Evolutionary conservation across 352 stramenopile species (phyloP), one percentile per base, ranked within the genome.

Genomic region (Phytophthora boehmeriae): DNA sequence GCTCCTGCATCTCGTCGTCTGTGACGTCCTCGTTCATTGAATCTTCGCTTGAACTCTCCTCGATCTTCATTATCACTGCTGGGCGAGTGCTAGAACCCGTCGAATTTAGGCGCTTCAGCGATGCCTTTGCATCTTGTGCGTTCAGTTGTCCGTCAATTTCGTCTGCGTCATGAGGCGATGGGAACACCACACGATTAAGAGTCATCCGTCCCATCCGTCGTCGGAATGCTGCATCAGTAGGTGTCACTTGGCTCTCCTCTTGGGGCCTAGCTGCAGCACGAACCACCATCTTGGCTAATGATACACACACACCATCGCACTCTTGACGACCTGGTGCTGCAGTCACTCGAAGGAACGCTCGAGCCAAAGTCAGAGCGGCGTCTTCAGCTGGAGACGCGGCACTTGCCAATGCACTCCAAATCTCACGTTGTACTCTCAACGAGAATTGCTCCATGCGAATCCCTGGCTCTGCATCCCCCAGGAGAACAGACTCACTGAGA

Each of bases 331-430:
- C 46, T 10, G 48, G 17, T 19, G 25, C 42, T 22, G 30, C 45
- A 44, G 56, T 48, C 20, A 69, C 57, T 46, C 23, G 42, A 47
- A 78, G 48, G 44, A 71, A 78, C 9, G 51, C 49, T 25, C 50
- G 51, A 19, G 66, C 73, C 28, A 81, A 47, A 17, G 17, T 25
- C 46, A 50, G 54, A 23, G 42, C 52, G 13, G n/a, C 55, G 5
- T 46, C 32, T 42, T 54, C 20, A n/a, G 25, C 44, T 1, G 51
- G 50, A 41, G 55, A 63, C 19, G 58, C 66, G 27, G 53, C 36
- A 25, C 68, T 78, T 10, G 73, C 71, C 22, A 90, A 57, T 28
- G 77, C 76, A 38, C 78, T 88, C 80, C 78, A 92, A 19, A 88
- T 62, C 30, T 87, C 75, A 0, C 83, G 78, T 51, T 92, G 83